These are phyloP conservation scores for Neurospora sp. DNA, from an alignment of 495 filamentous ascomycete genomes.

Conservation along the genomic window DNA sequence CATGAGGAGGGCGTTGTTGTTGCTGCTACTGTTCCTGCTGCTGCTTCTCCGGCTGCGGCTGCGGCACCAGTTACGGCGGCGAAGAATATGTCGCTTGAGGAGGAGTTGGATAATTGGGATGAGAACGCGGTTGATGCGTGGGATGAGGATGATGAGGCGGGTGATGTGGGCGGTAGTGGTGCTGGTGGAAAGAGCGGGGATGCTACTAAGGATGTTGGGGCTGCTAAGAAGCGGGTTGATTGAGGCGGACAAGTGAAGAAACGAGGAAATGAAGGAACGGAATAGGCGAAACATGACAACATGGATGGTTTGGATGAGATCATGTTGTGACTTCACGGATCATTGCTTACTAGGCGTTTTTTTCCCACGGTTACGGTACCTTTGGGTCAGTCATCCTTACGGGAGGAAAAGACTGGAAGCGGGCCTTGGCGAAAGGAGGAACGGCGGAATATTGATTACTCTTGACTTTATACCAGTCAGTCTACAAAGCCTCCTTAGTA, in stretches of 20 bases:
- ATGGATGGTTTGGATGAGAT: slow-evolving; percentile 8
- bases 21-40: slow-evolving; percentile 12
- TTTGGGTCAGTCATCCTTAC: background rate
- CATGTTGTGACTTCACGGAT: background rate
- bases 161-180: slow-evolving; percentile 21
- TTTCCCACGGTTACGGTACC: background rate
- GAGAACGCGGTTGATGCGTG: slow-evolving; percentile 67
- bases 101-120: slow-evolving; percentile 76
- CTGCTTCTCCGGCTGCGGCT: slow-evolving; percentile 2
- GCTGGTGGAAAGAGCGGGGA: slow-evolving; percentile 10
- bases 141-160: slow-evolving; percentile 50
- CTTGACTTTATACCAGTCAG: background rate
- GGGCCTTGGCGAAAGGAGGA: background rate
- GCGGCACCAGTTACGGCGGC: slow-evolving; percentile 16
- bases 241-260: slow-evolving; percentile 4
- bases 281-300: background rate
- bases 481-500: background rate
- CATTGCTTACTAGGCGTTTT: background rate
- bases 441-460: background rate
- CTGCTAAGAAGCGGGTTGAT: slow-evolving; percentile 31
- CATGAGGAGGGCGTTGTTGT: slow-evolving; percentile 31
- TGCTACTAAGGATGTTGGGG: slow-evolving; percentile 8
- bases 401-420: background rate
- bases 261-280: too few relatives aligned
- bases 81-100: slow-evolving; percentile 42